Evolutionary conservation across 2,329 filamentous ascomycete genomes (phyloP).

Genomic region (Chrysoporthe puriensis): DNA sequence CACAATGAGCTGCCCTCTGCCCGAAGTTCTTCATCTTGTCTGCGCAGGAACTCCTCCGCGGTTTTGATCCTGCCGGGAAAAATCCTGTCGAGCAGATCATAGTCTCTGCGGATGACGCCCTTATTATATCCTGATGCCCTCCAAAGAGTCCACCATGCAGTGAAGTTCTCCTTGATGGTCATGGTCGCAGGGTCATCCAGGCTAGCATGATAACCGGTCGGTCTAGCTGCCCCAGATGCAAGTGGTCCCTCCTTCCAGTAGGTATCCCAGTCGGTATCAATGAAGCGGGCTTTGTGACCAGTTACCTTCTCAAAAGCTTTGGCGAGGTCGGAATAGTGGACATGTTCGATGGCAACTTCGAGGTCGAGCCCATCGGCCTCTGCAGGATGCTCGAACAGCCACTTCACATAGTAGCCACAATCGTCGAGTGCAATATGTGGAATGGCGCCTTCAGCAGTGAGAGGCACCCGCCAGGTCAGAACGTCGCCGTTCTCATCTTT

Average conservation of each 20-base stretch:
- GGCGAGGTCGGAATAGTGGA: constrained; percentile 36
- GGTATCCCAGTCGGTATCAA: constrained; percentile 27
- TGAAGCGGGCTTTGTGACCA: constrained; percentile 37
- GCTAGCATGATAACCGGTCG: constrained; percentile 7
- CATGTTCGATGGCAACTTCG: constrained; percentile 42
- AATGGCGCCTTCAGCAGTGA: constrained; percentile 44
- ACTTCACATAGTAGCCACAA: constrained; percentile 50
- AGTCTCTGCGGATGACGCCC: constrained; percentile 21
- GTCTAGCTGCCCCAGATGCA: not conserved
- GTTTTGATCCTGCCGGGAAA: constrained; percentile 13
- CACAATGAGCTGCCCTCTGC: constrained; percentile 9
- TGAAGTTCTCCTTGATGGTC: constrained; percentile 36
- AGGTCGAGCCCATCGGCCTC: constrained; percentile 50
- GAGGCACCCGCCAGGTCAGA: constrained; percentile 46
- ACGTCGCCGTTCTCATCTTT: constrained; percentile 40
- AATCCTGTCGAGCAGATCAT: constrained; percentile 22
- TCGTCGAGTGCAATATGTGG: constrained; percentile 50
- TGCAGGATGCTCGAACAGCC: constrained; percentile 51
- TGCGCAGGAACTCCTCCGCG: constrained; percentile 17
- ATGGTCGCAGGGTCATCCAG: constrained; percentile 21
- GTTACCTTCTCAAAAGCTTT: constrained; percentile 38
- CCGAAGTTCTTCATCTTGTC: constrained; percentile 8
- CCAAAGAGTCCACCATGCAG: constrained; percentile 27
- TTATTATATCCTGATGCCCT: constrained; percentile 16
- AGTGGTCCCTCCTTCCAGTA: constrained; percentile 11